Conservation (phyloP, 768 basidiomycete species). For the Serpula lacrymans region DNA sequence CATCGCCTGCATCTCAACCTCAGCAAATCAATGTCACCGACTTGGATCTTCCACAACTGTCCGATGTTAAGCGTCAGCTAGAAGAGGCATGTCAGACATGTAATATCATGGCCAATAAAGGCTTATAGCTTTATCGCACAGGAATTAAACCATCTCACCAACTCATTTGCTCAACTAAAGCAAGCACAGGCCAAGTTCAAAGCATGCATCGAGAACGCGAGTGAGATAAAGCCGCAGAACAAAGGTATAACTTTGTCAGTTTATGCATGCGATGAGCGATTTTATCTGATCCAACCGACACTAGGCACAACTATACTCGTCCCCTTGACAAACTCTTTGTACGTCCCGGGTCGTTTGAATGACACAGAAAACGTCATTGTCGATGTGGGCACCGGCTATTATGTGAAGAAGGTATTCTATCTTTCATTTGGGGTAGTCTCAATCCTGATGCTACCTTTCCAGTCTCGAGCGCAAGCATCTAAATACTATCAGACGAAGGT, state of each 20-base stretch:
- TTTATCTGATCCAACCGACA: neutral
- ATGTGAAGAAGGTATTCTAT: conserved; percentile 79
- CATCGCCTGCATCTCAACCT: conserved; percentile 40
- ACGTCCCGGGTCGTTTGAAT: conserved; percentile 86
- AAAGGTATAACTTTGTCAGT: conserved; percentile 36
- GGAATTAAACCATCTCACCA: conserved; percentile 91
- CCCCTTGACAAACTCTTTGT: conserved; percentile 91
- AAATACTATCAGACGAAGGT: conserved; percentile 82
- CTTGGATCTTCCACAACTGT: conserved; percentile 81
- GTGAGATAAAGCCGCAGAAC: conserved; percentile 70
- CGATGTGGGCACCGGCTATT: conserved; percentile 96
- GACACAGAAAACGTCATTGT: conserved; percentile 87
- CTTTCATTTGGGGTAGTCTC: no score
- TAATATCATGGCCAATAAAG: neutral
- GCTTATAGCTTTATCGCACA: conserved; percentile 25
- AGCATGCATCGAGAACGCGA: conserved; percentile 77
- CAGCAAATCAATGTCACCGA: conserved; percentile 80
- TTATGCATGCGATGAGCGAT: neutral
- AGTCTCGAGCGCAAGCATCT: conserved; percentile 80
- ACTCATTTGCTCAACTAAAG: conserved; percentile 89
- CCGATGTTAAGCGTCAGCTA: conserved; percentile 86
- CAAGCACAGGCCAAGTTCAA: conserved; percentile 92
- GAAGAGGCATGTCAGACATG: conserved; percentile 65
- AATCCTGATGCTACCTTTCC: conserved; percentile 7
- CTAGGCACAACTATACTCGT: conserved; percentile 87